phyloP scores from a whole-genome alignment of 352 stramenopile genomes.

The Phytophthora aleatoria region DNA sequence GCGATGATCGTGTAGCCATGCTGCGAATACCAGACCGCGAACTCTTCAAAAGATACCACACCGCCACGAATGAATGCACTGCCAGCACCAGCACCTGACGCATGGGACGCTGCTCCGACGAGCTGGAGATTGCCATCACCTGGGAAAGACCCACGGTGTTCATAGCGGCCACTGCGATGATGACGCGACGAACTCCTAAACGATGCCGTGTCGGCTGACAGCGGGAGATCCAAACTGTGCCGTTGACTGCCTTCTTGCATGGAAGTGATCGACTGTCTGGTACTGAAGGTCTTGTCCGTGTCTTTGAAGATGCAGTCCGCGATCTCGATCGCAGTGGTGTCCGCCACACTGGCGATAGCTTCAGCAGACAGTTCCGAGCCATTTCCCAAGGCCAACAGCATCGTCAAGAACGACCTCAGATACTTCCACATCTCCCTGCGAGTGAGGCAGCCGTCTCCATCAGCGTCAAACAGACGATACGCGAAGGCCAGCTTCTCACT shows the following conservation, averaged over 20 bases:
- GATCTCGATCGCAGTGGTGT: conserved; percentile 84
- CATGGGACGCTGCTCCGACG: conserved; percentile 54
- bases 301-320: conserved; percentile 85
- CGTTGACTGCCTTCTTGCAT: conserved; percentile 39
- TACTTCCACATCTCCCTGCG: conserved; percentile 93
- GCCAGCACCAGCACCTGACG: conserved; percentile 60
- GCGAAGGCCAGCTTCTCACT: conserved; percentile 94
- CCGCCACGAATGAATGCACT: conserved; percentile 74
- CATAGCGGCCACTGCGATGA: conserved; percentile 52
- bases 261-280: conserved; percentile 35
- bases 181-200: conserved; percentile 35
- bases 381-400: conserved; percentile 94
- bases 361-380: conserved; percentile 81
- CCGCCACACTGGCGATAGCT: conserved; percentile 79
- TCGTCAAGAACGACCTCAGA: conserved; percentile 94
- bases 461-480: conserved; percentile 91
- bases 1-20: conserved; percentile 84
- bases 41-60: conserved; percentile 85
- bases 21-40: conserved; percentile 86
- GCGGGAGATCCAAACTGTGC: conserved; percentile 62
- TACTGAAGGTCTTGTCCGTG: conserved; percentile 80
- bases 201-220: conserved; percentile 47
- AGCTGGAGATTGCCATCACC: conserved; percentile 60
- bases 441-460: conserved; percentile 90
- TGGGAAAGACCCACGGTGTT: conserved; percentile 75